Evolutionary conservation across 495 filamentous ascomycete species (phyloP), one percentile per base, ranked within the genome.

Genomic region (Physcia stellaris): DNA sequence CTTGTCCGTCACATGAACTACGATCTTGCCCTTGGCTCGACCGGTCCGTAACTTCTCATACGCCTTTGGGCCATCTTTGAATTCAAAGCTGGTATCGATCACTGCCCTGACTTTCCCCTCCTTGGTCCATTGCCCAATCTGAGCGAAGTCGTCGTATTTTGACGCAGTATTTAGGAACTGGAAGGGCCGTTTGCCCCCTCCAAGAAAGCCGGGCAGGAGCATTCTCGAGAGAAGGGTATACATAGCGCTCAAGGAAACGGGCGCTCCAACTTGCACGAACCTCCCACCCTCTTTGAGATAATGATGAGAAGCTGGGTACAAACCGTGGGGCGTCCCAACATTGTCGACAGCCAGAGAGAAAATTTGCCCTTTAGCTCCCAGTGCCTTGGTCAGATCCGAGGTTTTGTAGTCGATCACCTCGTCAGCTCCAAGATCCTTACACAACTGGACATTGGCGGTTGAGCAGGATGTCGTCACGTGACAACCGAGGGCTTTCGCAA

Each of bases 381-480:
- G 46, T 6, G 45, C 56, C 6, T 61, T 50, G 28, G 66, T 45
- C 1, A 82, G 58, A 51, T 76, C 58, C 12, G 55, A 44, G 1
- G 56, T 48, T n/a, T 66, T 74, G 48, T 86, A 86, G 49, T 86
- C 77, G 29, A 86, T 61, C 2, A 82, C 63, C 38, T 76, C 68
- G 46, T 83, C 77, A 3, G 79, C 80, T 0, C 80, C 80, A 1
- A 84, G 54, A 10, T 52, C 52, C 24, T 59, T 59, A 46, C 70
- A 74, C 1, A 80, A 55, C 33, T 71, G 64, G 0, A 64, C 56
- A 52, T 83, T 84, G 6, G 52, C 49, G 5, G 58, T 62, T 7
- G 75, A 80, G 40, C 78, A 83, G 0, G 66, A 67, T 3, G 61
- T 55, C 2, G 71, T 75, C 20, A 83, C 77, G 45, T 70, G 61